These are phyloP conservation scores for rapeseed (Brassica napus) DNA, from an alignment of 345 rosid genomes.

Conservation along the genomic window Da-Ae NC_063449.1:16771501-16772000, in stretches of 20 bases:
- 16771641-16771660: conserved; percentile 54
- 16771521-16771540: conserved; percentile 68
- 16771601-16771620: conserved; percentile 20
- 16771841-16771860: conserved; percentile 15
- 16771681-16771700: conserved; percentile 75
- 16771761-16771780: not conserved
- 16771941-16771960: conserved; percentile 51
- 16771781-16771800: conserved; percentile 17
- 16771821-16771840: conserved; percentile 56
- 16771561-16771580: conserved; percentile 54
- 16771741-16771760: conserved; percentile 39
- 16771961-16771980: conserved; percentile 33
- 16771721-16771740: conserved; percentile 45
- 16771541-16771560: conserved; percentile 64
- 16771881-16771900: conserved; percentile 66
- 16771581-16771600: conserved; percentile 39
- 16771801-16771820: conserved; percentile 49
- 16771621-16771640: conserved; percentile 19
- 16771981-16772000: not conserved
- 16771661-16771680: conserved; percentile 59
- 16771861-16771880: conserved; percentile 31
- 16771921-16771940: conserved; percentile 81
- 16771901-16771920: conserved; percentile 70
- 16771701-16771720: conserved; percentile 63
- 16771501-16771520: conserved; percentile 48